Base-by-base conservation (phyloP, 805 yeast genomes). In the Metschnikowia lachancei region DNA sequence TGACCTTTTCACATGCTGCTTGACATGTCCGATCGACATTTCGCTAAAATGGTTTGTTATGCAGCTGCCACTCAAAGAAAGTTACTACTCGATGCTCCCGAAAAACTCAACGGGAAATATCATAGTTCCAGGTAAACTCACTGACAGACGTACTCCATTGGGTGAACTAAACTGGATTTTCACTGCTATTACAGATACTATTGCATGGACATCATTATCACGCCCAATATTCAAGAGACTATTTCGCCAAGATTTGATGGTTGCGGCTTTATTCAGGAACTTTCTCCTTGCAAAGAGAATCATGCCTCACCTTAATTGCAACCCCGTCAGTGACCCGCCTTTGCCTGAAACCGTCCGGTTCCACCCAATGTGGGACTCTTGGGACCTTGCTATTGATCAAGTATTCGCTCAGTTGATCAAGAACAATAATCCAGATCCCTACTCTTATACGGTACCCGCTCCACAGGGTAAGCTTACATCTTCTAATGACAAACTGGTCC, bases 91-190 rank as follows among this genome's bases (percentile, higher is more conserved):
- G 42, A 71, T 74, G 56, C 57, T 73, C 13, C 75, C 80, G 39
- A 66, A 63, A 43, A 76, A 77, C 52, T 66, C 76, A 34, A 68
- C 72, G 17, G 83, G 83, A 0, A 76, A 74, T 50, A 77, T 91
- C 33, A 76, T 79, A 30, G 87, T 92, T 13, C 97, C 98, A 0
- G 98, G 98, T 1, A 83, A 86, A 52, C 70, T 90, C 39, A 87
- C 96, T 2, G 99, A 94, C 61, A 77, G 98, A 60, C 76, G 97
- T 51, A 94, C 98, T 0, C 97, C 98, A 0, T 68, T 94, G 36
- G 99, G 99, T 30, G 99, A 94, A 62, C 75, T 94, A 45, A 90
- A 89, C 63, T 94, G 98, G 97, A 92, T 94, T 29, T 94, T 92
- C 66, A 94, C 97, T 1, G 97, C 99, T 2, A 89, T 94, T 33